Evolutionary conservation across 176 grass and related monocot species (phyloP).

Genomic region (Raddia distichophylla): DNA sequence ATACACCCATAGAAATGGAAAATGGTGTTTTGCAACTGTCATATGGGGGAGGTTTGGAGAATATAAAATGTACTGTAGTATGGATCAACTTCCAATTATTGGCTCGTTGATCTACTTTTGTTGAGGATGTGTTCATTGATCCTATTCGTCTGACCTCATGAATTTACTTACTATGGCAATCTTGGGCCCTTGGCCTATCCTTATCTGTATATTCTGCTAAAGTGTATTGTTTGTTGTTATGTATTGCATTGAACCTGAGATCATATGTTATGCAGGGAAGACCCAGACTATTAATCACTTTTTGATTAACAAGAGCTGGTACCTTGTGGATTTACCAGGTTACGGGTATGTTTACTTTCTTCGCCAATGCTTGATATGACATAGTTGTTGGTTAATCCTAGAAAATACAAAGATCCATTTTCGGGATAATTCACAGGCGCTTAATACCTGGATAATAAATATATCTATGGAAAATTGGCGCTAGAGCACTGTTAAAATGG

Average conservation of each 20-base stretch:
- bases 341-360: conserved; percentile 69
- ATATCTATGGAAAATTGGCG: too few relatives aligned
- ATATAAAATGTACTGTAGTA: not conserved
- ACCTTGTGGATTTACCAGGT: conserved; percentile 93
- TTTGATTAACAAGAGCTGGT: conserved; percentile 95
- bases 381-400: not conserved
- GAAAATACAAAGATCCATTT: not conserved
- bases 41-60: not conserved
- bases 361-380: not conserved
- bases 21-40: not conserved
- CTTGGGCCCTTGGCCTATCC: not conserved
- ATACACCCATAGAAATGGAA: not conserved
- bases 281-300: conserved; percentile 95
- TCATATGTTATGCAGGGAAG: conserved; percentile 63
- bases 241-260: not conserved
- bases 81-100: not conserved
- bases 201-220: not conserved
- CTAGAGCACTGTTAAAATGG: too few relatives aligned
- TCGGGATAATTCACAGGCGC: not conserved
- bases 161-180: conserved; percentile 14
- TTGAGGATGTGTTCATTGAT: not conserved
- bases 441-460: not conserved
- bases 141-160: not conserved
- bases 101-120: not conserved
- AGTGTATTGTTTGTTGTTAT: not conserved